Evolutionary conservation across 1,284 basidiomycete genomes (phyloP).

Genomic region (Ganoderma leucocontextum): DNA sequence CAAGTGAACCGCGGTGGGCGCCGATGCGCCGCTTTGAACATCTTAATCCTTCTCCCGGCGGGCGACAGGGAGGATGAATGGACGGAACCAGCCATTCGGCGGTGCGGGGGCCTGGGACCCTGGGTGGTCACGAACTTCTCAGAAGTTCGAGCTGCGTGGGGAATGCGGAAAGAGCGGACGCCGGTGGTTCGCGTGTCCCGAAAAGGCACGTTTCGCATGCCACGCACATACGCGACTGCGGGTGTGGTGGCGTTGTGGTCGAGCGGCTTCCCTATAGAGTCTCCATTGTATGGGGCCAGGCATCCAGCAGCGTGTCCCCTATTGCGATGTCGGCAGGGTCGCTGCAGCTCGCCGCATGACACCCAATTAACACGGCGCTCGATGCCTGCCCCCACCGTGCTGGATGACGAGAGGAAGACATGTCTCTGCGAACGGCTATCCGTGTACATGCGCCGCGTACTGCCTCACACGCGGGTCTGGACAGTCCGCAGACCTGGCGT

Average conservation of each 20-base stretch:
- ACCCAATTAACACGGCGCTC: slow-evolving; percentile 8
- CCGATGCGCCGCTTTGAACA: not conserved
- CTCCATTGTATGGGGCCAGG: not conserved
- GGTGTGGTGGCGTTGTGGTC: slow-evolving; percentile 8
- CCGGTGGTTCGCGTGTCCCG: not conserved
- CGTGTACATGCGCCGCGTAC: not conserved
- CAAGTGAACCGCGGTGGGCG: not conserved
- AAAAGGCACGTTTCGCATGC: slow-evolving; percentile 9
- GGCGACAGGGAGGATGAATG: not conserved
- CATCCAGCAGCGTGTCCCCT: not conserved
- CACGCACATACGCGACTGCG: not conserved
- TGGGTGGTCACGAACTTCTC: not conserved
- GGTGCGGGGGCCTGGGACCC: slow-evolving; percentile 2
- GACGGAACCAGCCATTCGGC: not conserved
- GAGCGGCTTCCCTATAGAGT: not conserved
- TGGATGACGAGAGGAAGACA: slow-evolving; percentile 11
- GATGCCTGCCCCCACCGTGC: slow-evolving; percentile 2
- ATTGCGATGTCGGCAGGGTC: not conserved
- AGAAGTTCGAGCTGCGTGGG: not conserved
- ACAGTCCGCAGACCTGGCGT: slow-evolving; percentile 1
- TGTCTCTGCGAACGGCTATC: not conserved
- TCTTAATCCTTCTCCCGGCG: not conserved
- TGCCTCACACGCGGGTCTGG: not conserved
- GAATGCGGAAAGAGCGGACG: not conserved
- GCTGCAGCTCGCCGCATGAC: not conserved